Evolutionary conservation across 129 eudicot species (phyloP), one percentile per base, ranked within the genome.

Genomic region (Gnaphalium uliginosum): DNA sequence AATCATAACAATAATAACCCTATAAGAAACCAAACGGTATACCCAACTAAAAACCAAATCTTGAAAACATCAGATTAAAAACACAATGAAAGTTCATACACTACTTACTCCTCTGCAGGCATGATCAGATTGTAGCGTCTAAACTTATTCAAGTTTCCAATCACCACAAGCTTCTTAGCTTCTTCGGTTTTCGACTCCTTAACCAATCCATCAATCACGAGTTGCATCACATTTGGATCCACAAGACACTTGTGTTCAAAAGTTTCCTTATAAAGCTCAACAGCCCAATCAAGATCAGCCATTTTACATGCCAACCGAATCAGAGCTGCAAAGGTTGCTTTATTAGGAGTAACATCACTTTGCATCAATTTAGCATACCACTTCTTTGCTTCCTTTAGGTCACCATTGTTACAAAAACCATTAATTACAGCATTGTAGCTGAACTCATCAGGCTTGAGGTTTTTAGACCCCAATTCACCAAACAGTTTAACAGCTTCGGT

Each of bases 161-260:
- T 69, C 72, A 48, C 79, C 66, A 86, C 81, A 15, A 90, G 87
- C 68, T 83, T 64, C 71, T 79, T 65, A 1, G 87, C 96, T 39
- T 87, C 82, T 41, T 83, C 84, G 11, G 66, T 27, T 83, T 63
- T 81, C 9, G 85, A 79, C 54, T 72, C 74, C 68, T 85, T 82
- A 18, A 76, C 83, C 80, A 90, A 78, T 41, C 74, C 86, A 78
- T 83, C 77, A 4, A 87, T 75, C 71, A 87, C 93, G 4, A 62
- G 56, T 75, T 83, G 87, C 80, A 90, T 19, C 18, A 80, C 75
- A 18, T 41, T 35, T 7, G 66, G 72, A 81, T 78, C 77, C 26
- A 84, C 33, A 29, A 74, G 39, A 51, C 61, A n/a, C 77, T 58
- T 76, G 3, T 33, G 39, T 66, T 50, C 72, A 60, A 86, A 4